Percentiles rank a stretch among this genome's conserved stretches.
These are phyloP conservation scores for Phialemonium atrogriseum DNA, from an alignment of 2,329 filamentous ascomycete species.

Conservation along the genomic window DNA sequence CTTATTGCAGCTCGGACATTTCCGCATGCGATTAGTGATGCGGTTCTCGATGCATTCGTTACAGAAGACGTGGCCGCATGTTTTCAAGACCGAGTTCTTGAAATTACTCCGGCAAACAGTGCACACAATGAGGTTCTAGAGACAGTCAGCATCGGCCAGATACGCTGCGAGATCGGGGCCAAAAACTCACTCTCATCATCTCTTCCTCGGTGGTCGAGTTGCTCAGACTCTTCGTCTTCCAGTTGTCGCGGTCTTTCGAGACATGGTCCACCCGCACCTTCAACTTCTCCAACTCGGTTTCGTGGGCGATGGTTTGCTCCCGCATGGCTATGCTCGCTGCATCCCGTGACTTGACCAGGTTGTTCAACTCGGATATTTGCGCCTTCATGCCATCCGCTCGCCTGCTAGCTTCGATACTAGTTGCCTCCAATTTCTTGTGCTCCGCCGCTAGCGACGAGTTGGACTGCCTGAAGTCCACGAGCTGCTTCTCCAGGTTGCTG, in stretches of 20 bases:
- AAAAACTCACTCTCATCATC: constrained; percentile 67
- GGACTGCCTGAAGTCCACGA: constrained; percentile 72
- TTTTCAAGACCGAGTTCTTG: constrained; percentile 89
- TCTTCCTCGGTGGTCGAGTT: constrained; percentile 79
- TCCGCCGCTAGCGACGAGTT: constrained; percentile 64
- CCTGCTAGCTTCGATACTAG: constrained; percentile 60
- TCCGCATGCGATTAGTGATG: constrained; percentile 80
- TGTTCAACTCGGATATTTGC: constrained; percentile 71
- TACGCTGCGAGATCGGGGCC: neutral
- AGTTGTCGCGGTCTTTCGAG: constrained; percentile 75
- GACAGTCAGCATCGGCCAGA: constrained; percentile 21
- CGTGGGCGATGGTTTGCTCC: constrained; percentile 52
- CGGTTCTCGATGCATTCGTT: constrained; percentile 83
- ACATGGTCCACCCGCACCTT: constrained; percentile 69
- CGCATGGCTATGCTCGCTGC: constrained; percentile 40
- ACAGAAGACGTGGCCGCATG: constrained; percentile 93
- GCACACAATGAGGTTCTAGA: constrained; percentile 70
- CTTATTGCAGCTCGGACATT: constrained; percentile 90
- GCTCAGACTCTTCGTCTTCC: constrained; percentile 74
- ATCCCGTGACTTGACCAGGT: constrained; percentile 69
- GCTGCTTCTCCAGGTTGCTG: constrained; percentile 83
- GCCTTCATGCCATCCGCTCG: constrained; percentile 63
- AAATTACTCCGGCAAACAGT: constrained; percentile 88
- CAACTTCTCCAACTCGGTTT: constrained; percentile 72
- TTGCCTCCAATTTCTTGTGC: constrained; percentile 66